Percentiles rank a stretch among this genome's conserved stretches.
Evolutionary conservation across 1,284 basidiomycete genomes (phyloP).

Genomic region (Apiotrichum sp.): DNA sequence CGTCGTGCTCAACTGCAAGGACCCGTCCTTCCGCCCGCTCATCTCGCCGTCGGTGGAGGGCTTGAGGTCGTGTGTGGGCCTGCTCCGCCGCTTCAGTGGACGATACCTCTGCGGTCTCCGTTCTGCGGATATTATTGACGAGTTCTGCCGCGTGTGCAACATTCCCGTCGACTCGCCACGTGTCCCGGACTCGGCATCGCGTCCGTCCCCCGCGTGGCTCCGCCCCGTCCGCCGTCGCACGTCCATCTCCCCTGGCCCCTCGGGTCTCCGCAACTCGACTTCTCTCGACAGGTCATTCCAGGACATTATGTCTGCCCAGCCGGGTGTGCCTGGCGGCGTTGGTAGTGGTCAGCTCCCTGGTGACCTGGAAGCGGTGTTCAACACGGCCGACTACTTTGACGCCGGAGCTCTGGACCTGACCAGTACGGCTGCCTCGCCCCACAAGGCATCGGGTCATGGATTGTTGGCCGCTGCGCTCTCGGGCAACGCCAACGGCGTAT

Average conservation of each 20-base stretch:
- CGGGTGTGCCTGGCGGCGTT: constrained; percentile 13
- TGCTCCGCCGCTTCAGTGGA: constrained; percentile 55
- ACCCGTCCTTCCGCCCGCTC: constrained; percentile 54
- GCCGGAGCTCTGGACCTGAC: constrained; percentile 20
- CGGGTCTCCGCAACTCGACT: constrained; percentile 48
- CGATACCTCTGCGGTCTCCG: constrained; percentile 68
- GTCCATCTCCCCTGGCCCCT: constrained; percentile 36
- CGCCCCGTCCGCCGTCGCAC: constrained; percentile 66
- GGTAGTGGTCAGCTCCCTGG: constrained; percentile 8
- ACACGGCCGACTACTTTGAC: constrained; percentile 42
- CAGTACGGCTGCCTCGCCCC: constrained; percentile 4
- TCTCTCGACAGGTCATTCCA: constrained; percentile 40
- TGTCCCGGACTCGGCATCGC: constrained; percentile 50
- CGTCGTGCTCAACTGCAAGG: constrained; percentile 61
- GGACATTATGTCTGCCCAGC: constrained; percentile 25
- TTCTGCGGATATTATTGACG: constrained; percentile 83
- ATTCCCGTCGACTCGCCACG: constrained; percentile 68
- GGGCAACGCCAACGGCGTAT: background rate
- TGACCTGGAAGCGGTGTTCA: constrained; percentile 42
- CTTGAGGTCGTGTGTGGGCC: constrained; percentile 71
- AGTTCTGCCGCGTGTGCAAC: constrained; percentile 83
- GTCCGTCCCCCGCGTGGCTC: constrained; percentile 72
- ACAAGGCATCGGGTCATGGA: background rate
- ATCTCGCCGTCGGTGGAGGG: constrained; percentile 75
- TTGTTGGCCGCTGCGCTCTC: background rate